Base-by-base conservation (phyloP, 2,329 filamentous ascomycete genomes). In the Claviceps humidiphila region DNA sequence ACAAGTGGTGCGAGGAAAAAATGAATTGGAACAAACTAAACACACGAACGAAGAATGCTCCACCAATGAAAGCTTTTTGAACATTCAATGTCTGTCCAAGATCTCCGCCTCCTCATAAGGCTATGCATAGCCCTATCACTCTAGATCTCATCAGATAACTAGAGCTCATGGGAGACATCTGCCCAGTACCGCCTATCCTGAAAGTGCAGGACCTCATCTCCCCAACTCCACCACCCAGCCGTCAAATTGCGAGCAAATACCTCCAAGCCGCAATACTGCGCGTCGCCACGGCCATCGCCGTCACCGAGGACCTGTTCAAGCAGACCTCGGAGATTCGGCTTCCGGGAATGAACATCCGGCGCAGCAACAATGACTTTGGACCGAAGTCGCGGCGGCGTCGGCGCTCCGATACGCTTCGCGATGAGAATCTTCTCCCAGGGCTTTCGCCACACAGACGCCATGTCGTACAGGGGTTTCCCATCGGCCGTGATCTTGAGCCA, bases 201-300 rank as follows among this genome's bases (percentile, higher is more conserved):
- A 59, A 85, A 89, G 55, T 78, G 78, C 53, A 88, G 65, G 8
- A 79, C 82, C 60, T 91, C 82, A 58, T 89, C 76, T 3, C 87
- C 87, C 85, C 85, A 90, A 30, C 78, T 77, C 76, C 82, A 86
- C 87, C 87, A 91, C 0, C 84, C 84, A 7, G 80, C 75, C 1
- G 86, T 87, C 45, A 89, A 67, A 62, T 85, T 81, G 52, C 87
- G 74, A 1, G 86, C 84, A 68, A 91, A 93, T 2, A 90, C 72
- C 66, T 93, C 87, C n/a, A 90, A 69, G 2, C 77, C 85, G 16
- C 63, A 61, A 58, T 80, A 83, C 2, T 70, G 64, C 3, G 60
- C 26, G 7, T 30, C 26, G 26, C 26, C 26, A 4, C 8, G 26
- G 8, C 26, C 26, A 30, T 30, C 26, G 8, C 8, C 56, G 2